Evolutionary conservation across 1,139 yeast genomes (phyloP), one percentile per base, ranked within the genome.

Genomic region (Hemisphaericaspora subhashii): DNA sequence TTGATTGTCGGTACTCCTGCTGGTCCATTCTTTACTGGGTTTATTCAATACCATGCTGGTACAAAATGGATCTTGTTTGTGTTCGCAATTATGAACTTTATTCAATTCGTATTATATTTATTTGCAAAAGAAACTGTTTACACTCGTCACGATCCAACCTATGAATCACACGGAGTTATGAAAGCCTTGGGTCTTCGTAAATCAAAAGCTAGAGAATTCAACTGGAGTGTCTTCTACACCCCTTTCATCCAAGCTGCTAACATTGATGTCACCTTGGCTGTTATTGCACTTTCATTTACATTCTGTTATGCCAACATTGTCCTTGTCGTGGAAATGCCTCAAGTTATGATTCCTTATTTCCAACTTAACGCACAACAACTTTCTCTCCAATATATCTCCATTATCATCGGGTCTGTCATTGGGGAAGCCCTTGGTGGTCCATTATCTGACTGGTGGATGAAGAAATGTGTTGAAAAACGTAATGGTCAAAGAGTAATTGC

Each of bases 401-500:
- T 58, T 15, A 52, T 58, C 14, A 37, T 58, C 18, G 63, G 63
- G n/a, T 50, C 58, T 10, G 36, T 45, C 11, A 43, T 58, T 37
- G 63, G 63, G 11, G 63, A 58, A 37, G 31, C 47, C 10, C 32
- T 57, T 14, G 54, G 57, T 9, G 62, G 62, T 13, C 54, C 58
- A 8, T 39, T 51, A n/a, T 55, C 60, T 12, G 63, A 58, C 40
- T 47, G 48, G 49, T 55, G 59, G 60, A 57, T 58, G 60, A 42
- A 41, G 23, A 34, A 39, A 21, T 36, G 47, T 36, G 38, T 35
- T 27, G 37, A 27, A 11, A 44, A 35, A 26, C 40, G 58, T 32
- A 41, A 46, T 11, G 51, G 54, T 11, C 24, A 40, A 20, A 39
- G 45, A 40, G 40, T 48, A 12, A 43, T 52, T 25, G 57, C 45